These are phyloP conservation scores for Waltergamsia citrina DNA, from an alignment of 2,329 filamentous ascomycete species.

Conservation along the genomic window DNA sequence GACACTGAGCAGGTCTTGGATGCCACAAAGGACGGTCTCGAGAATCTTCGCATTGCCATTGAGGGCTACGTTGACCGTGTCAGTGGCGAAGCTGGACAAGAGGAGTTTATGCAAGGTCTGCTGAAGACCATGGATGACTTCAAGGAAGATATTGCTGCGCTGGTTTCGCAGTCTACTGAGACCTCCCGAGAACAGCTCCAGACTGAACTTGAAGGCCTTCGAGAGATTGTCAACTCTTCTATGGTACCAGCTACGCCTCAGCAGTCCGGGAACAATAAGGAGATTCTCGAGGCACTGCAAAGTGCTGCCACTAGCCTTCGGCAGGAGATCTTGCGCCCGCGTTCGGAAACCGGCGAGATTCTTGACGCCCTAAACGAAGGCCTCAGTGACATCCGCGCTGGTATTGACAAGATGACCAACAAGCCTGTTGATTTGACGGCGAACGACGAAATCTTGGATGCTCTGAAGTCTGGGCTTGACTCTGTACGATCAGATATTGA, in stretches of 20 bases:
- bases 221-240: slow-evolving; percentile 64
- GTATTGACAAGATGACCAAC: slow-evolving; percentile 69
- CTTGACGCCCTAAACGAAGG: slow-evolving; percentile 86
- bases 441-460: slow-evolving; percentile 63
- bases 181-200: slow-evolving; percentile 54
- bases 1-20: slow-evolving; percentile 86
- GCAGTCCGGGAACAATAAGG: slow-evolving; percentile 38
- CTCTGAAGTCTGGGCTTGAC: slow-evolving; percentile 61
- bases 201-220: slow-evolving; percentile 72
- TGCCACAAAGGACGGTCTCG: slow-evolving; percentile 78
- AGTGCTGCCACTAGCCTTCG: slow-evolving; percentile 67
- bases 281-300: slow-evolving; percentile 61
- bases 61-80: slow-evolving; percentile 71
- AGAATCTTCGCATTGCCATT: slow-evolving; percentile 70
- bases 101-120: slow-evolving; percentile 68
- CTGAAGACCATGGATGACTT: slow-evolving; percentile 56
- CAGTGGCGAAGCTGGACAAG: slow-evolving; percentile 58
- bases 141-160: slow-evolving; percentile 55
- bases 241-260: slow-evolving; percentile 48
- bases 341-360: slow-evolving; percentile 73
- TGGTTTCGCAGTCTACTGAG: slow-evolving; percentile 34
- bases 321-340: slow-evolving; percentile 59
- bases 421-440: slow-evolving; percentile 76
- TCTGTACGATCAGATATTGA: slow-evolving; percentile 71
- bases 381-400: slow-evolving; percentile 63